phyloP scores from a whole-genome alignment of 2,329 filamentous ascomycete genomes.

The Helminthosporium solani region DNA sequence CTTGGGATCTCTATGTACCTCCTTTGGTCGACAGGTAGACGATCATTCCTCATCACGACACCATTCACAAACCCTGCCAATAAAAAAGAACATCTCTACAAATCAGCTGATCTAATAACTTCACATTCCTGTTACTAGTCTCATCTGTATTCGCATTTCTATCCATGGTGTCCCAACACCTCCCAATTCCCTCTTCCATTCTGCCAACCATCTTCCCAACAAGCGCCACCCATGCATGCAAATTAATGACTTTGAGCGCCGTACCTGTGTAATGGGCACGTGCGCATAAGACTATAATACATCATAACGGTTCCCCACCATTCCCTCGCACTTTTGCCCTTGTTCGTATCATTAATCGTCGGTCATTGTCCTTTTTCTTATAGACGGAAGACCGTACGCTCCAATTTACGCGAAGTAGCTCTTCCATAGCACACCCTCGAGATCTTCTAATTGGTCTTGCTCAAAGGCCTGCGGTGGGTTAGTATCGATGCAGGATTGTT shows the following conservation, averaged over 20 bases:
- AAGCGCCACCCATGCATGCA: background rate
- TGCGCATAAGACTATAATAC: background rate
- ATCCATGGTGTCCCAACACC: background rate
- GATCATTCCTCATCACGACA: too few species aligned
- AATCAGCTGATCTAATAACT: too few species aligned
- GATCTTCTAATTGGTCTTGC: slow-evolving; percentile 85
- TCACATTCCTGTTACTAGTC: too few species aligned
- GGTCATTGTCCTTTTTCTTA: too few species aligned
- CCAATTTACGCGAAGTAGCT: slow-evolving; percentile 82
- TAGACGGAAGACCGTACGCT: background rate
- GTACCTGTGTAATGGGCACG: too few species aligned
- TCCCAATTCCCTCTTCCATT: background rate
- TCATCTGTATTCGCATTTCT: too few species aligned
- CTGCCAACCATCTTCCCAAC: background rate
- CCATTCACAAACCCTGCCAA: too few species aligned
- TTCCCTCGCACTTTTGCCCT: background rate
- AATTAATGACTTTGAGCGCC: background rate
- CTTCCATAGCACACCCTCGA: slow-evolving; percentile 98
- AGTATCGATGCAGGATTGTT: slow-evolving; percentile 1
- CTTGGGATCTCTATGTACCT: too few species aligned
- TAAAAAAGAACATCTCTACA: too few species aligned
- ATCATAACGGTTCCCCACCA: background rate
- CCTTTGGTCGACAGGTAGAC: too few species aligned
- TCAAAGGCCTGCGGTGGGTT: slow-evolving; percentile 66
- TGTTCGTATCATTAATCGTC: background rate